phyloP scores from a whole-genome alignment of 2,329 filamentous ascomycete genomes.

The Cytospora piceae region DNA sequence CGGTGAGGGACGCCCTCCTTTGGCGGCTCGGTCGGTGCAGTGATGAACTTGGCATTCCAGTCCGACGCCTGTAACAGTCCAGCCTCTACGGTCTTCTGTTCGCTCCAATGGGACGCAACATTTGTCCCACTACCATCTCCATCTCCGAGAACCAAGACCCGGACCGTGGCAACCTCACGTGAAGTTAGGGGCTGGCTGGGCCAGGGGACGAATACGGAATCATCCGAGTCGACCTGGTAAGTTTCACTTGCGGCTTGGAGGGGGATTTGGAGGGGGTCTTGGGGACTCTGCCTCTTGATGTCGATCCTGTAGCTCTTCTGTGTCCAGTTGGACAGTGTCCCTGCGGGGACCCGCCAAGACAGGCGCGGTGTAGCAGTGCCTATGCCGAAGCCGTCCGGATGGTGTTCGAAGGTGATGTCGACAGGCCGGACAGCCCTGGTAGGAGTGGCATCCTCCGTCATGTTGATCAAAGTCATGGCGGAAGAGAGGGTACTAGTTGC shows the following conservation, averaged over 20 bases:
- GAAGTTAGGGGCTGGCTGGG: constrained; percentile 12
- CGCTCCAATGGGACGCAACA: constrained; percentile 8
- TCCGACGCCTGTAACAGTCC: constrained; percentile 23
- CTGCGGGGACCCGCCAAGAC: constrained; percentile 25
- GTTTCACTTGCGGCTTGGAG: not conserved
- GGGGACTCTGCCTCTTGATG: constrained; percentile 3
- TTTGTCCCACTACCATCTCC: not conserved
- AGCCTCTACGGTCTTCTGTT: constrained; percentile 22
- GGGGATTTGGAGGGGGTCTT: not conserved
- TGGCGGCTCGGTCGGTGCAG: constrained; percentile 14
- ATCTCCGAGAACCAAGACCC: constrained; percentile 14
- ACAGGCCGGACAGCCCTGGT: constrained; percentile 5
- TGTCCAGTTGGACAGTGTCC: constrained; percentile 13
- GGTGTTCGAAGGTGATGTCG: constrained; percentile 28
- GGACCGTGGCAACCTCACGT: constrained; percentile 21
- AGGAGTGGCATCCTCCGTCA: constrained; percentile 2
- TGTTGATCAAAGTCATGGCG: constrained; percentile 19
- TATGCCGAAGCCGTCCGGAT: constrained; percentile 27
- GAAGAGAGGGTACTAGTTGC: not conserved
- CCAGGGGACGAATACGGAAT: constrained; percentile 22
- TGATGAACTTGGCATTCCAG: constrained; percentile 29
- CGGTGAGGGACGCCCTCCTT: constrained; percentile 22
- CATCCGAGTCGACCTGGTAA: constrained; percentile 17
- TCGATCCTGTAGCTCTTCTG: constrained; percentile 28
- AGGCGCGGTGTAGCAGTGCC: constrained; percentile 22